These are phyloP conservation scores for Dentipellis sp. DNA, from an alignment of 768 basidiomycete species.

Conservation along the genomic window DNA sequence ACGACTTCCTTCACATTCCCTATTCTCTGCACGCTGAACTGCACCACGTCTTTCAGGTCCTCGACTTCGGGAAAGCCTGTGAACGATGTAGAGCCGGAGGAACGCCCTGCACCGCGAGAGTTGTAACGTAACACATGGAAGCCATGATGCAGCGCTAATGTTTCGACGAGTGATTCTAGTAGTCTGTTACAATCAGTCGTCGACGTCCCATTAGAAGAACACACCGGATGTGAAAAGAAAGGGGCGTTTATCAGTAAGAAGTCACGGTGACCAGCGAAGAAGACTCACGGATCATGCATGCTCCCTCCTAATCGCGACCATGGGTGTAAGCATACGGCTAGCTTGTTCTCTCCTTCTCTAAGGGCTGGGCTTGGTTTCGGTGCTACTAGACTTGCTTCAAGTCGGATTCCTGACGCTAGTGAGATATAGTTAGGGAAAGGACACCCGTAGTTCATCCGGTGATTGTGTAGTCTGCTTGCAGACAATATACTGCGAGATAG, in stretches of 20 bases:
- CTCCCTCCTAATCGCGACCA: conserved; percentile 81
- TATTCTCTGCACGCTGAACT: conserved; percentile 39
- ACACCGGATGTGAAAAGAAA: too few species aligned
- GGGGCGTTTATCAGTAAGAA: not conserved
- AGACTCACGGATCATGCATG: conserved; percentile 67
- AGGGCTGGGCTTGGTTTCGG: not conserved
- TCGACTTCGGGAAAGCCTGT: conserved; percentile 62
- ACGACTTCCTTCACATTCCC: conserved; percentile 40
- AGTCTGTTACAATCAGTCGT: conserved; percentile 27
- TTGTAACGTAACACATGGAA: conserved; percentile 68
- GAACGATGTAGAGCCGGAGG: conserved; percentile 64
- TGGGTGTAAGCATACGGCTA: conserved; percentile 71
- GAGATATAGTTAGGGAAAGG: not conserved
- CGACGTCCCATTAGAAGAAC: too few species aligned
- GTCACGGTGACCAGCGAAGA: not conserved
- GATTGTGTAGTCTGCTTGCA: too few species aligned
- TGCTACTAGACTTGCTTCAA: not conserved
- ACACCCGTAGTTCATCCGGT: too few species aligned
- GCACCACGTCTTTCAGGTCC: conserved; percentile 56
- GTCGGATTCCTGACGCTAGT: not conserved
- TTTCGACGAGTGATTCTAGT: conserved; percentile 29
- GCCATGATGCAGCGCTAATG: conserved; percentile 31
- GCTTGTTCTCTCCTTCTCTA: conserved; percentile 1
- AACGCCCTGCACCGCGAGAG: conserved; percentile 68
- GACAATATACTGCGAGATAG: too few species aligned